A percentile compares a stretch with the other conserved stretches of the same genome.
Conservation (phyloP, 176 grass and related monocot genomes). For the Oryza australiensis region DNA sequence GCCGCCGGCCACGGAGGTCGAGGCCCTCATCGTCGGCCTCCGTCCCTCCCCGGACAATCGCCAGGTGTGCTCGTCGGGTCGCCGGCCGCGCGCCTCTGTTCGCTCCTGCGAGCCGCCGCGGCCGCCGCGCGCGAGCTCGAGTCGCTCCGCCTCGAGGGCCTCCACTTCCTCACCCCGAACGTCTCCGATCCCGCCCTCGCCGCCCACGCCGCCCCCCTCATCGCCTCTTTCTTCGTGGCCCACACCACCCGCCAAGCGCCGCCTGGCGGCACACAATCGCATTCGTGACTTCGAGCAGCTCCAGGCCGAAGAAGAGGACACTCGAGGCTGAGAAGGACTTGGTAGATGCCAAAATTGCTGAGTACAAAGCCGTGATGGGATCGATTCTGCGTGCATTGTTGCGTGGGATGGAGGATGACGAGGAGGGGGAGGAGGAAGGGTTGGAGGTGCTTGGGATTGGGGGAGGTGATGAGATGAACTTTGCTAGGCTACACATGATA, state of each 20-base stretch:
- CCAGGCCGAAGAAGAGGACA: slow-evolving; percentile 29
- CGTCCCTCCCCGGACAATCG: slow-evolving; percentile 7
- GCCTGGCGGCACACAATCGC: slow-evolving; percentile 20
- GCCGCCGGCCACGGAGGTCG: slow-evolving; percentile 35
- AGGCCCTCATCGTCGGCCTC: slow-evolving; percentile 52
- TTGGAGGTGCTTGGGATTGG: slow-evolving; percentile 48
- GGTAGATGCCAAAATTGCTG: slow-evolving; percentile 48
- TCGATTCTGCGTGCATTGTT: slow-evolving; percentile 42
- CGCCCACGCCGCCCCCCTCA: slow-evolving; percentile 35
- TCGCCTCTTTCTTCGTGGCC: slow-evolving; percentile 52
- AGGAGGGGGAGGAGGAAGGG: slow-evolving; percentile 33
- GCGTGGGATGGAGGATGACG: neutral
- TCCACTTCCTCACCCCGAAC: slow-evolving; percentile 49
- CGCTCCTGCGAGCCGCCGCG: slow-evolving; percentile 34
- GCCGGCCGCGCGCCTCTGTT: slow-evolving; percentile 48
- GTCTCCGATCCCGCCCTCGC: slow-evolving; percentile 26
- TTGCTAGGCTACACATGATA: slow-evolving; percentile 50
- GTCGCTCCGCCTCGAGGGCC: slow-evolving; percentile 64
- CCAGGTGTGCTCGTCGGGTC: slow-evolving; percentile 44
- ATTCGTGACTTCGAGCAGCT: slow-evolving; percentile 36
- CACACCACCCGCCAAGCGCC: slow-evolving; percentile 40
- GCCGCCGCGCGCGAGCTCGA: slow-evolving; percentile 61
- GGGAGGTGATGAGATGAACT: slow-evolving; percentile 44
- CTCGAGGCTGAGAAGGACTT: slow-evolving; percentile 52
- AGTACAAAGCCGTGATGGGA: slow-evolving; percentile 58